A percentile compares a stretch with the other conserved stretches of the same genome.
Conservation (phyloP, 306 rosid genomes). For the Corylus heterophylla region DNA sequence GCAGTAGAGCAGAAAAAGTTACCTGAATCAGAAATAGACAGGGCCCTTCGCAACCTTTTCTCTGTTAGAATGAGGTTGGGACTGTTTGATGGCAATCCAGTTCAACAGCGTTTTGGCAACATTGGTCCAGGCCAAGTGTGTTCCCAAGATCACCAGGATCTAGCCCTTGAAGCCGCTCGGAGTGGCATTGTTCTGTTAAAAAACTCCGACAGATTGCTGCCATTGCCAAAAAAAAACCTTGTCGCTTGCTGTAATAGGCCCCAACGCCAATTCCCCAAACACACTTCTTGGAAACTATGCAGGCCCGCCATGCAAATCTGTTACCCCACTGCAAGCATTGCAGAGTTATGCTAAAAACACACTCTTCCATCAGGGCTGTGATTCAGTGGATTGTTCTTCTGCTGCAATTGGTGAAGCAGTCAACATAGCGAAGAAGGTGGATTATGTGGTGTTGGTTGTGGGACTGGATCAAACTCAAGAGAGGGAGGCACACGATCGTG, state of each 20-base stretch:
- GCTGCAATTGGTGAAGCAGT: slow-evolving; percentile 61
- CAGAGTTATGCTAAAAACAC: slow-evolving; percentile 48
- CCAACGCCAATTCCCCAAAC: slow-evolving; percentile 63
- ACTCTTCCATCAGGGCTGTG: slow-evolving; percentile 65
- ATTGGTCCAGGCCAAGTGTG: slow-evolving; percentile 72
- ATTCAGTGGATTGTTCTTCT: slow-evolving; percentile 50
- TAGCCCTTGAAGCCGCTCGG: slow-evolving; percentile 87
- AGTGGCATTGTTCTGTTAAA: slow-evolving; percentile 90
- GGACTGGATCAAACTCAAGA: slow-evolving; percentile 84
- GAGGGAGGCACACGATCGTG: slow-evolving; percentile 69
- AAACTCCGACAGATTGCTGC: slow-evolving; percentile 64
- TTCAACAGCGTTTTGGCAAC: slow-evolving; percentile 48
- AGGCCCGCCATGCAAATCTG: slow-evolving; percentile 72
- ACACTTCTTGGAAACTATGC: slow-evolving; percentile 80
- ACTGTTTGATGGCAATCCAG: slow-evolving; percentile 73
- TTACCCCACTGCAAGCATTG: slow-evolving; percentile 62
- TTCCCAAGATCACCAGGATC: slow-evolving; percentile 56
- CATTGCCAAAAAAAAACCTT: slow-evolving; percentile 55
- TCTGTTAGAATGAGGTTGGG: slow-evolving; percentile 81
- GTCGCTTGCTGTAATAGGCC: slow-evolving; percentile 83
- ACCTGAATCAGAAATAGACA: slow-evolving; percentile 49
- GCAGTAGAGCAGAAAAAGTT: slow-evolving; percentile 64
- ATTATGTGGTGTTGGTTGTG: slow-evolving; percentile 78
- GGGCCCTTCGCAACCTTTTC: slow-evolving; percentile 81
- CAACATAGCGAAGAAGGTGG: slow-evolving; percentile 49